Evolutionary conservation across 371 early-diverging fungal species (phyloP).

Genomic region (Rhizopus delemar): DNA sequence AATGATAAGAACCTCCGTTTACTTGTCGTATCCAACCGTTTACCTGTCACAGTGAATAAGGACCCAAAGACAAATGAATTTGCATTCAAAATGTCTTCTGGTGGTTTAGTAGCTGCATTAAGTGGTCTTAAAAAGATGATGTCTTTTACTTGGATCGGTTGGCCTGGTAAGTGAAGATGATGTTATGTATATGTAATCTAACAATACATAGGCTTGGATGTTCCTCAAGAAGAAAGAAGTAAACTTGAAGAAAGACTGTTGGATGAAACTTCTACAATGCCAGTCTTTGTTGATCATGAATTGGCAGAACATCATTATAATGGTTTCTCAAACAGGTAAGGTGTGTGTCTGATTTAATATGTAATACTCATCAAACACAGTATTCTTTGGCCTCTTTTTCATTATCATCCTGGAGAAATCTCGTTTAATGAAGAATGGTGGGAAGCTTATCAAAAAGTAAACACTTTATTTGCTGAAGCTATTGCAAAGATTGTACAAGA

Average conservation of each 20-base stretch:
- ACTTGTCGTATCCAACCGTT: conserved; percentile 98
- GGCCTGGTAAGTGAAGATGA: conserved; percentile 78
- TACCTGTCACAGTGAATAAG: conserved; percentile 96
- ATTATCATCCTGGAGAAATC: conserved; percentile 85
- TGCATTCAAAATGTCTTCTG: conserved; percentile 88
- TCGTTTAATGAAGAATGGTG: conserved; percentile 45
- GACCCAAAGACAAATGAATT: conserved; percentile 58
- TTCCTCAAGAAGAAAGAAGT: conserved; percentile 81
- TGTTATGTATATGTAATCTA: background rate
- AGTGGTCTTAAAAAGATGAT: conserved; percentile 92
- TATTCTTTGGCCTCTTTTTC: conserved; percentile 94
- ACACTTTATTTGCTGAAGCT: background rate
- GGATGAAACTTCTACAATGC: conserved; percentile 86
- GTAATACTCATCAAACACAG: background rate
- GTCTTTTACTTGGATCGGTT: conserved; percentile 99
- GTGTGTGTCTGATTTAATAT: background rate
- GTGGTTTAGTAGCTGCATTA: conserved; percentile 97
- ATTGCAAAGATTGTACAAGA: background rate
- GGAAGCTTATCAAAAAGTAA: too few species aligned
- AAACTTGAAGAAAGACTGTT: conserved; percentile 72
- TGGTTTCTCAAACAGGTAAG: conserved; percentile 94
- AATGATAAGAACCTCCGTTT: conserved; percentile 63
- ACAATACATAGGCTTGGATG: conserved; percentile 64
- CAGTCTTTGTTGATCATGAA: conserved; percentile 97
- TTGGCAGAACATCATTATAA: conserved; percentile 98